Evolutionary conservation across 2,329 filamentous ascomycete genomes (phyloP), one percentile per base, ranked within the genome.

Genomic region (Coniella lustricola): DNA sequence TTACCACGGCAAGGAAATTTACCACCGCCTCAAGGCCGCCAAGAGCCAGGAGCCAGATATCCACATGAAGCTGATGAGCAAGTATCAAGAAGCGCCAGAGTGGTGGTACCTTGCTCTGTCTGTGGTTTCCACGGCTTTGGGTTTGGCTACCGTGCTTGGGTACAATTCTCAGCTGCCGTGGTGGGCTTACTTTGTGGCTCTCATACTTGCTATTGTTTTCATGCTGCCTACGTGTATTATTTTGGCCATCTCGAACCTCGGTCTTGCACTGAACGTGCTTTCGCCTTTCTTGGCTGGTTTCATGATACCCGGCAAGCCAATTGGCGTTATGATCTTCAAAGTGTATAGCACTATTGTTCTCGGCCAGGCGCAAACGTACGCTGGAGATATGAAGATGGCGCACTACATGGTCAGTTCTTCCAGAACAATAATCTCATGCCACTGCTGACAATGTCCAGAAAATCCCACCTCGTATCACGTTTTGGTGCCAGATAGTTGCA

Each of bases 241-340:
- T 9, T 59, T 73, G 53, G 75, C 70, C 2, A 69, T 75, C 12
- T 76, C 75, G 14, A 78, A 77, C 56, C 70, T 77, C 13, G 55
- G 65, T 34, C 62, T 77, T 16, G 72, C 71, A 1, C 57, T 79
- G 14, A 79, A 79, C 43, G 74, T 79, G 31, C 63, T 78, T 29
- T 71, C 73, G 1, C 72, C 75, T 41, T 75, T 76, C 54, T 66
- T 80, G 20, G 71, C 77, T 5, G 77, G 77, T 1, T 82, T 81
- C 57, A 74, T 82, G 64, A 71, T 77, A 48, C 79, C 79, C 0
- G 81, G 76, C 1, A 63, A 65, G 7, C 75, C 76, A 0, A 70
- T 79, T 47, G 75, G 69, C 3, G 71, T 77, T 59, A 79, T 79
- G 74, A 62, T 77, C 46, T 77, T 78, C 65, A 77, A 77, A 56